Base-by-base conservation (phyloP, 805 yeast species). In the Ogataea paradorogensis region DNA sequence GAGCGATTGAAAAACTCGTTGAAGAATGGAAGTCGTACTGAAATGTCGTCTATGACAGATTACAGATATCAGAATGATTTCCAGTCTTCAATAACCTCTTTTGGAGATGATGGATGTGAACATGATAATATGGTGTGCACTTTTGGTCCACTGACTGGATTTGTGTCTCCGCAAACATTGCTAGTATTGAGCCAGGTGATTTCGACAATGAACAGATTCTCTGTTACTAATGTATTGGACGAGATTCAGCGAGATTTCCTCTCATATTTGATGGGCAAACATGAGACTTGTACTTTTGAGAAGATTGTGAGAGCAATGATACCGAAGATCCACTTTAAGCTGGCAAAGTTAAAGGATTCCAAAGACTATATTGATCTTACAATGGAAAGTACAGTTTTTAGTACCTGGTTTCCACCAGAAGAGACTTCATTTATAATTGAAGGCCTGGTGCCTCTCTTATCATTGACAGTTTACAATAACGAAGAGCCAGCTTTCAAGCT, bases 211-310 rank as follows among this genome's bases (percentile, higher is more conserved):
- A 63, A 66, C 16, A 59, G 58, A 13, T 63, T 65, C 11, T 64
- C 73, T 2, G 55, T 79, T 24, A 71, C 70, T 8, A 66, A 70
- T 9, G 66, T 78, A 5, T 63, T 89, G 50, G 96, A 90, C 57
- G 57, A 58, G 13, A 61, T 88, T 11, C 95, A 90, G 43, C 58
- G 76, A 13, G 75, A 76, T 8, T 74, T 83, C 2, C 67, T 85
- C 9, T 58, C 61, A 24, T 61, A 65, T 7, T 58, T 85, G 18
- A 39, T 28, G 9, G 15, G 16, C 14, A 45, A 42, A n/a, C 23
- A 40, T 7, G 21, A 22, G 2, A 21, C 34, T 3, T 47, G 59
- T 0, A 61, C 70, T 1, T 49, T 58, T n/a, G 65, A 70, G 5
- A 52, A 56, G 18, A 78, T 73, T 42, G 10, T 74, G 9, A 63